Percentiles rank a stretch among this genome's conserved stretches.
Evolutionary conservation across 257 asterid species (phyloP).

Genomic region (Gentiana straminea): DNA sequence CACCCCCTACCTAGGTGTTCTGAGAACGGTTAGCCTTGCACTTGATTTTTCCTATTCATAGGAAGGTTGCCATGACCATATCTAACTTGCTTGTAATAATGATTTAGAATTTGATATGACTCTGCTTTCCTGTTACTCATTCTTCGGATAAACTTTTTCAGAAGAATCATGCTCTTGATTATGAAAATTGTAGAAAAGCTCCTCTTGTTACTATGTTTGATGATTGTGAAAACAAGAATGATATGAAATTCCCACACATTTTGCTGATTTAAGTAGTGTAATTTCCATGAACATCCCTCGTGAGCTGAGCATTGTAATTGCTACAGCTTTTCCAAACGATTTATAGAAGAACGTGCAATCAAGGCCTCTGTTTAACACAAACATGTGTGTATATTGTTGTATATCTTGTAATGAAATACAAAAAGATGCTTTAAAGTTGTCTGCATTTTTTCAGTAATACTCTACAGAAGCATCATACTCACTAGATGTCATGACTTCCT

Average conservation of each 20-base stretch:
- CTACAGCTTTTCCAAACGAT: too few species aligned
- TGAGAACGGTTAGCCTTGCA: constrained; percentile 13
- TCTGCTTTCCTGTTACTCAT: constrained; percentile 17
- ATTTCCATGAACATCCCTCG: too few species aligned
- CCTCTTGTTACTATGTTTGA: constrained; percentile 6
- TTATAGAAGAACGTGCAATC: too few species aligned
- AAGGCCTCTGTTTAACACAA: too few species aligned
- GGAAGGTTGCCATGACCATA: constrained; percentile 41
- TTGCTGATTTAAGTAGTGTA: neutral
- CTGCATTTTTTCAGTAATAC: constrained; percentile 16
- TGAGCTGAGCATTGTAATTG: too few species aligned
- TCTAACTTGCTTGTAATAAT: constrained; percentile 27
- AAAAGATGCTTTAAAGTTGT: too few species aligned
- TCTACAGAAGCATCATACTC: constrained; percentile 32
- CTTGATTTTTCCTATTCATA: constrained; percentile 17
- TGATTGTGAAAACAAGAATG: neutral
- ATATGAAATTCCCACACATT: neutral
- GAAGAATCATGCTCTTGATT: too few species aligned
- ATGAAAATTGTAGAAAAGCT: neutral
- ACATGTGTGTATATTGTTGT: too few species aligned
- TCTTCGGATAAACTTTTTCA: neutral
- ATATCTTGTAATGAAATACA: too few species aligned
- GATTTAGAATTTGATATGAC: constrained; percentile 31
- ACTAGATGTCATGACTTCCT: constrained; percentile 20
- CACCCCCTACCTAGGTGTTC: too few species aligned